These are phyloP conservation scores for Psilocybe tampanensis DNA, from an alignment of 768 basidiomycete species.

Conservation along the genomic window DNA sequence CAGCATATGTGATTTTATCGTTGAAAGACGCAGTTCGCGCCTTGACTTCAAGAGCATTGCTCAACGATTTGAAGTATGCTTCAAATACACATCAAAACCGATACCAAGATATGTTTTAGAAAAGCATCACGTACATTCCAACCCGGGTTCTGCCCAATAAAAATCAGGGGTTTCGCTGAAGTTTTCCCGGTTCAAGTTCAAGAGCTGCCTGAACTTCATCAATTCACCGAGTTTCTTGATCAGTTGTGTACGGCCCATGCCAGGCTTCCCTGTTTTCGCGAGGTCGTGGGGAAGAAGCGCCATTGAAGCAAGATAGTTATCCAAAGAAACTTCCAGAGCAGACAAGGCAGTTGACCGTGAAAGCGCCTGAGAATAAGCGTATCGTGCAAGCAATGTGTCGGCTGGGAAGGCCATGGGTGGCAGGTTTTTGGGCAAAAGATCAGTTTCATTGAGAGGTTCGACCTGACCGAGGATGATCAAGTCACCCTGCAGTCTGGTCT, in stretches of 20 bases:
- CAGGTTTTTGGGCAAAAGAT: slow-evolving; percentile 44
- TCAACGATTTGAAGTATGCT: slow-evolving; percentile 87
- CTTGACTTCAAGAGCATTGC: slow-evolving; percentile 84
- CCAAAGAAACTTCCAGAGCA: slow-evolving; percentile 82
- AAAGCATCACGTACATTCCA: slow-evolving; percentile 64
- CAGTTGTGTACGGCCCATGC: slow-evolving; percentile 76
- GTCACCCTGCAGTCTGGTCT: slow-evolving; percentile 89
- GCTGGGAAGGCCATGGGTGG: slow-evolving; percentile 61
- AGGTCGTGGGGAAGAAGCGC: slow-evolving; percentile 77
- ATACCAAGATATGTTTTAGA: not conserved
- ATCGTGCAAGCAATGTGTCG: slow-evolving; percentile 81
- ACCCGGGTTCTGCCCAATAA: slow-evolving; percentile 92
- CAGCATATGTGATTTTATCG: slow-evolving; percentile 91
- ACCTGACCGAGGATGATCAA: slow-evolving; percentile 84
- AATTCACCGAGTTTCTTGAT: slow-evolving; percentile 93
- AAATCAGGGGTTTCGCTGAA: slow-evolving; percentile 90
- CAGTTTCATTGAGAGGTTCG: slow-evolving; percentile 56
- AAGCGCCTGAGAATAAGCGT: slow-evolving; percentile 90
- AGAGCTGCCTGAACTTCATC: slow-evolving; percentile 88
- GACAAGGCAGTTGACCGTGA: slow-evolving; percentile 88
- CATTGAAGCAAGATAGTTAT: slow-evolving; percentile 82
- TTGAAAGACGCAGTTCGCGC: slow-evolving; percentile 80
- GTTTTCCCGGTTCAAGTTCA: slow-evolving; percentile 89
- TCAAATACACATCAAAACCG: not conserved
- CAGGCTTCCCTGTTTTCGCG: slow-evolving; percentile 80